Evolutionary conservation across 768 basidiomycete genomes (phyloP), one percentile per base, ranked within the genome.

Genomic region (Suillus ampliporus): DNA sequence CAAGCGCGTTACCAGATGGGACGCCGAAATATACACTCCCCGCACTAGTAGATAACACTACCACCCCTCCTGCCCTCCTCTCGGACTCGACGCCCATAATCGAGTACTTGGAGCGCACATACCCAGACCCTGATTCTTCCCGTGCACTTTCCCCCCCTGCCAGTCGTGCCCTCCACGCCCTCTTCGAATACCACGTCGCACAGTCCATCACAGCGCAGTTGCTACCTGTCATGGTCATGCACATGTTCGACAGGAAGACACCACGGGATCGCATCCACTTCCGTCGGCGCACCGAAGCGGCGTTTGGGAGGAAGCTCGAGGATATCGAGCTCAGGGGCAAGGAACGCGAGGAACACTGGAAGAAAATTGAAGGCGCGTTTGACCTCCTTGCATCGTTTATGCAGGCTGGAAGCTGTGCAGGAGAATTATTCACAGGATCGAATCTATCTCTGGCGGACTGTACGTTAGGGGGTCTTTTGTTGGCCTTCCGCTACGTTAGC

Each of bases 1-100:
- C 72, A 6, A 70, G 69, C 15, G 54, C 54, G 46, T 73, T 74
- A 44, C 68, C 71, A 37, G 60, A 66, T 9, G 72, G 69, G 8
- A 66, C 67, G 14, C 71, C 73, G 3, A 65, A 70, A 50, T 79
- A 72, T 64, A 78, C 74, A 8, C 68, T 77, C 13, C 78, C 78
- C 43, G 74, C 74, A 19, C 68, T 77, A 9, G 51, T 68, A 28
- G 65, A 68, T 65, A 37, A 68, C 31, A 61, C 64, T 17, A 57
- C 63, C 52, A 59, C 68, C 4, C 53, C 63, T 19, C 69, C 71
- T 34, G 62, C 72, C 11, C 61, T 67, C 21, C 46, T 78, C 4
- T 72, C 76, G 5, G 77, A 79, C 61, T 78, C 77, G 4, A 69
- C 69, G 10, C 71, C 71, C 15, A 79, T 79, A 48, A 67, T 78